Evolutionary conservation across 495 filamentous ascomycete genomes (phyloP), one percentile per base, ranked within the genome.

Genomic region (Neurospora africana): DNA sequence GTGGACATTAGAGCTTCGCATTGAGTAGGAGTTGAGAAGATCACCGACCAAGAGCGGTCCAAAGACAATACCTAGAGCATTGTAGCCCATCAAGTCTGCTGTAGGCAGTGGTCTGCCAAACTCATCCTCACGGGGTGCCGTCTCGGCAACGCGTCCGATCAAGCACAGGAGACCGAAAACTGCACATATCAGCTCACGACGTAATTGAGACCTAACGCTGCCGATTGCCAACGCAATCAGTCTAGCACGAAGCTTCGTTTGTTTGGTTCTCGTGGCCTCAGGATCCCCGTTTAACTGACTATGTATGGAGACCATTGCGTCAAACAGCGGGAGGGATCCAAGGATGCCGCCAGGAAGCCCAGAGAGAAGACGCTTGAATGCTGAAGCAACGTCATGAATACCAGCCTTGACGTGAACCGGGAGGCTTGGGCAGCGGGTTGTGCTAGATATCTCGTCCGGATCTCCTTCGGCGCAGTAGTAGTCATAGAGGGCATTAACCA

Each of bases 331-430:
- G 41, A 87, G 75, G 33, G 90, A 91, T 17, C 92, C 92, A 13
- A 95, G 82, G 43, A 95, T 89, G 2, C 92, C 92, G 2, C 88
- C 89, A 0, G 92, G 92, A 2, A 95, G 79, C 6, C 90, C 91
- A 9, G 87, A 83, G 19, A 95, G 79, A 8, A 95, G 80, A 36
- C 86, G 87, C 76, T 92, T 93, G 80, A 95, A 90, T 11, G 88
- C 83, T 68, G 89, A 91, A 1, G 89, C 91, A 9, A 94, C 88
- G 81, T 92, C 90, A 70, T 91, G 88, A n/a, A 90, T 82, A 17
- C 84, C 74, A 23, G 79, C 84, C 73, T 78, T 82, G 74, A 90
- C 88, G 74, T 87, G 87, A 10, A 74, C 72, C 9, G 88, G 88
- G 10, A 89, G 80, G 36, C 83, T 87, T 6, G 86, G 85, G 68